Evolutionary conservation across 805 yeast species (phyloP), one percentile per base, ranked within the genome.

Genomic region (Ogataea saltuana): DNA sequence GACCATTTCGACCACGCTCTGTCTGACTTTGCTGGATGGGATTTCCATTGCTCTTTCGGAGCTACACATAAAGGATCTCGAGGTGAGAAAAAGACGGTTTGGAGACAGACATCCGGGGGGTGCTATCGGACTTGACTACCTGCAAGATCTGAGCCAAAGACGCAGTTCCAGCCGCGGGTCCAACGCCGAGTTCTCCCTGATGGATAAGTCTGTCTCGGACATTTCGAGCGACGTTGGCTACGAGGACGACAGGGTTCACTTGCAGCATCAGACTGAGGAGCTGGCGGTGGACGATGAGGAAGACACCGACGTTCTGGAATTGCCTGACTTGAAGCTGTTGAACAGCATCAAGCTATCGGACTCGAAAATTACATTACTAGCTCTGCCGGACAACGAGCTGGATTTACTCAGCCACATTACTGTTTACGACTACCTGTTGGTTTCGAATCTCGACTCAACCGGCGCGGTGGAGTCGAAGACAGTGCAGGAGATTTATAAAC

Each of bases 81-180:
- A 66, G 27, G 67, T 71, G 43, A 69, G 96, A 31, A 74, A 72
- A 49, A 65, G 61, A 45, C 63, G 73, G 27, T 88, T 88, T 63
- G 81, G 84, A 7, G 75, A 75, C 48, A 76, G 83, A 58, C 97
- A 88, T 57, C 97, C 97, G 1, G 96, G 96, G 16, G 97, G 97
- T 13, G 85, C 93, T 2, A 88, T 88, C 57, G 97, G 97, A 12
- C 70, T 69, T 41, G 68, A 72, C 6, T 73, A 67, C 45, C 50
- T 54, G 30, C 48, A 39, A 17, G 37, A 48, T 11, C 26, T 41
- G 25, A 25, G 33, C 28, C 42, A 34, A 16, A 33, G 37, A 7
- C 19, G 38, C 8, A 30, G 34, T 8, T 21, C 36, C 20, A 44
- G 46, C 28, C 42, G 44, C 26, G 39, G 32, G n/a, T 45, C 48